Evolutionary conservation across 1,139 yeast genomes (phyloP).

Genomic region (Protomyces pachydermus): DNA sequence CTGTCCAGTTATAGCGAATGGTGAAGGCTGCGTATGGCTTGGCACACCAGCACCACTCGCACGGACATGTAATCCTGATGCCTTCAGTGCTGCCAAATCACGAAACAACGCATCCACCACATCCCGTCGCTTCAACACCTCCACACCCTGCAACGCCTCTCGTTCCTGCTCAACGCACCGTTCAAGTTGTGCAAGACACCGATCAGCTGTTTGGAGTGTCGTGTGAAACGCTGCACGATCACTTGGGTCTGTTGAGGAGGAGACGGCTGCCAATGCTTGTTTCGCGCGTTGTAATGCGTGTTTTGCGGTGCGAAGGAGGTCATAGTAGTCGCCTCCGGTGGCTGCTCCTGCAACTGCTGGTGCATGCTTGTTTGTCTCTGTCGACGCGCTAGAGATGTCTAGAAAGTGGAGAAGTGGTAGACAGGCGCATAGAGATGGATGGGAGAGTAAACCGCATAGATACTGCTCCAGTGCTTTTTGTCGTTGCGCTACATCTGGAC

Average conservation of each 20-base stretch:
- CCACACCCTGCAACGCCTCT: constrained; percentile 38
- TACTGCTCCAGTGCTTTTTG: constrained; percentile 48
- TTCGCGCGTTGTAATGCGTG: constrained; percentile 12
- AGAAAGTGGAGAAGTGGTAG: constrained; percentile 11
- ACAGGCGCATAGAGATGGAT: neutral
- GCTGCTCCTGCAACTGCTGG: neutral
- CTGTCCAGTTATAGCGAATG: neutral
- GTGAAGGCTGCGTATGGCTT: constrained; percentile 6
- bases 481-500: constrained; percentile 45
- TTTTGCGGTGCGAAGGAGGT: constrained; percentile 6
- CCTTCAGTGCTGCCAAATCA: constrained; percentile 37
- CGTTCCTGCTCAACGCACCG: neutral
- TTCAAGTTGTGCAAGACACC: neutral
- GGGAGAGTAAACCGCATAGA: constrained; percentile 46
- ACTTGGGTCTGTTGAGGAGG: neutral
- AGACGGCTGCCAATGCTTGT: neutral
- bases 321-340: constrained; percentile 8
- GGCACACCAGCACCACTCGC: constrained; percentile 31
- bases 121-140: constrained; percentile 44
- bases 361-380: neutral
- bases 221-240: neutral
- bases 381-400: neutral
- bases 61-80: constrained; percentile 33
- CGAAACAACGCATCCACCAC: constrained; percentile 42
- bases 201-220: neutral